A percentile compares a stretch with the other conserved stretches of the same genome.
Conservation (phyloP, 495 filamentous ascomycete species). For the Trichoderma orchidacearum region DNA sequence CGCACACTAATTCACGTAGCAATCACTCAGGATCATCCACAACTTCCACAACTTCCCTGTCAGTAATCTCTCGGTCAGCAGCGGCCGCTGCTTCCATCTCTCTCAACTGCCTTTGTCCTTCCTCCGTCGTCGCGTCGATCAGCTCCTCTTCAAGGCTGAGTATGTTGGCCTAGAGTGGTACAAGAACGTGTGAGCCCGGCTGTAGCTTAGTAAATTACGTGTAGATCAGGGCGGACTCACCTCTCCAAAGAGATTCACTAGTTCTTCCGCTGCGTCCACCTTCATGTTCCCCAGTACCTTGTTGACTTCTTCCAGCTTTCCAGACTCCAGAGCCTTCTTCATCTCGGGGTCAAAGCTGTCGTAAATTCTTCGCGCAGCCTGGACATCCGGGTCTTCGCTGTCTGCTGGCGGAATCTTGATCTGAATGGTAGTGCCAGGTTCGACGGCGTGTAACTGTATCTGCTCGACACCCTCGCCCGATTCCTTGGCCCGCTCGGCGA, state of each 20-base stretch:
- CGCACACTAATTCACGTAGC: not conserved
- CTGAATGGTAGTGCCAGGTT: conserved; percentile 84
- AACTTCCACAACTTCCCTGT: conserved; percentile 8
- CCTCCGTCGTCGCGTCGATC: conserved; percentile 90
- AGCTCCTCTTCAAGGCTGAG: conserved; percentile 84
- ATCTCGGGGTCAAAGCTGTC: conserved; percentile 70
- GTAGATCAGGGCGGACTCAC: too few relatives aligned
- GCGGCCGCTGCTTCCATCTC: conserved; percentile 47
- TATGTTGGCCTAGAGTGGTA: conserved; percentile 52
- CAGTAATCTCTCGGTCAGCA: conserved; percentile 13
- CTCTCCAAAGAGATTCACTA: conserved; percentile 73
- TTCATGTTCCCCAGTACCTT: conserved; percentile 86
- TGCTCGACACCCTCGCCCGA: conserved; percentile 72
- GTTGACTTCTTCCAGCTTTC: conserved; percentile 87
- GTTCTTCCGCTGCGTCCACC: conserved; percentile 81
- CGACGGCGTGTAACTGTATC: conserved; percentile 93
- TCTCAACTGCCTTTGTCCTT: conserved; percentile 65
- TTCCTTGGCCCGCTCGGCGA: conserved; percentile 47
- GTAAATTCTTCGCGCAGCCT: conserved; percentile 60
- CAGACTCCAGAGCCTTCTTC: conserved; percentile 66
- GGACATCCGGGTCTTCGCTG: conserved; percentile 50
- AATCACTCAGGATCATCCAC: conserved; percentile 18
- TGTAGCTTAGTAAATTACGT: too few relatives aligned
- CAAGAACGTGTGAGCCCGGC: not conserved
- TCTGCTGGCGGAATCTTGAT: conserved; percentile 61